Conservation (phyloP, 305 asterid species). For the Fraxinus ornus region DNA sequence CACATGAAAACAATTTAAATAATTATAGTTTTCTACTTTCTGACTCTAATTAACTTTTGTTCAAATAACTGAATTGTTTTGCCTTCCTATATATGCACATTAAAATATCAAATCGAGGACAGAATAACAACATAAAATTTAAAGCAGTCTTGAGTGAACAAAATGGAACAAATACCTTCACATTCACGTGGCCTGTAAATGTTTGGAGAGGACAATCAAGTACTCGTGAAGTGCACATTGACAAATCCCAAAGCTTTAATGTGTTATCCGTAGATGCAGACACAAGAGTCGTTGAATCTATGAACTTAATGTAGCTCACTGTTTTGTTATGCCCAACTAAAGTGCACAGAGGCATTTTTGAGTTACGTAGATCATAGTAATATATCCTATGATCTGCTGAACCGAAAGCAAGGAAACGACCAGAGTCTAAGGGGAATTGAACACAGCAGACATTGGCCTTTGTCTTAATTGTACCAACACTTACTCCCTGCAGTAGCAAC, state of each 20-base stretch:
- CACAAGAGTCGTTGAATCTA: conserved; percentile 86
- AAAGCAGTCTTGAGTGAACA: neutral
- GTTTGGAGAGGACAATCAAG: conserved; percentile 89
- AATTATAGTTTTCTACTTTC: neutral
- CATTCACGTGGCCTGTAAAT: conserved; percentile 88
- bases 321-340: conserved; percentile 89
- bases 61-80: neutral
- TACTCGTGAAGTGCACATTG: conserved; percentile 66
- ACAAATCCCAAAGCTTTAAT: conserved; percentile 94
- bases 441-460: conserved; percentile 99
- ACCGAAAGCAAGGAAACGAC: conserved; percentile 85
- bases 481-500: conserved; percentile 80
- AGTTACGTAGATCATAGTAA: conserved; percentile 90
- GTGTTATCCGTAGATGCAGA: conserved; percentile 96
- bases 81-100: neutral
- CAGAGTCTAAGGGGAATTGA: conserved; percentile 79
- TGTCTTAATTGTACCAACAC: conserved; percentile 79
- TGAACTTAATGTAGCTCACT: conserved; percentile 91
- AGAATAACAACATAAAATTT: neutral
- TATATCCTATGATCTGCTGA: conserved; percentile 94
- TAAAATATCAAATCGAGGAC: neutral
- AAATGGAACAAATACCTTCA: conserved; percentile 54
- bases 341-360: conserved; percentile 83
- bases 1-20: neutral
- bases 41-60: neutral